A percentile compares a stretch with the other conserved stretches of the same genome.
Evolutionary conservation across 169 alveolate species (phyloP).

Genomic region (Cyclospora cayetanensis): DNA sequence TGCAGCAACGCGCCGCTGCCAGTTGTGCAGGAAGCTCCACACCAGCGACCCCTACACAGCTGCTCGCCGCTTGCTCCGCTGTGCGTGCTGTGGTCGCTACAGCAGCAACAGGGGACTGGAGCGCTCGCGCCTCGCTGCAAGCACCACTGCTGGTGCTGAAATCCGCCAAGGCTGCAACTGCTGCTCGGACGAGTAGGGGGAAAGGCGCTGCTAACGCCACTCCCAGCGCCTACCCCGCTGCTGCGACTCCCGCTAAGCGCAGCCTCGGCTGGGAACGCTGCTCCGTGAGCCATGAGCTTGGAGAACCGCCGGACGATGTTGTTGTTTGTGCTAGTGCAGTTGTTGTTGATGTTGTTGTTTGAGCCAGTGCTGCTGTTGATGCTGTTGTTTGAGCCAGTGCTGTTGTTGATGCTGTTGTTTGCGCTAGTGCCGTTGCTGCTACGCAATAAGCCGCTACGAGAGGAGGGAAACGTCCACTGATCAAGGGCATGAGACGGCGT

Average conservation of each 20-base stretch:
- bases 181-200: constrained; percentile 23
- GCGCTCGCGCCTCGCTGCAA: background rate
- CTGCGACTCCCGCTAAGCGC: background rate
- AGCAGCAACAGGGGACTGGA: constrained; percentile 49
- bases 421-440: constrained; percentile 12
- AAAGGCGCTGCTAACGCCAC: constrained; percentile 42
- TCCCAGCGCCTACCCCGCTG: no score
- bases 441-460: constrained; percentile 53
- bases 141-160: constrained; percentile 33
- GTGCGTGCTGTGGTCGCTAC: constrained; percentile 69
- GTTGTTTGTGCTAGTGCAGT: no score
- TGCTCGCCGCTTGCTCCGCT: constrained; percentile 57
- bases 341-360: no score
- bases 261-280: constrained; percentile 63
- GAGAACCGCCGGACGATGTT: constrained; percentile 64
- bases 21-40: constrained; percentile 17
- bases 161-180: background rate
- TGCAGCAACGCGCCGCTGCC: background rate
- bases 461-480: constrained; percentile 56
- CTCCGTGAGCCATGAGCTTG: constrained; percentile 37
- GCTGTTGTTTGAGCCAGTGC: no score
- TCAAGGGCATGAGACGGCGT: constrained; percentile 51
- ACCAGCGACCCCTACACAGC: constrained; percentile 50
- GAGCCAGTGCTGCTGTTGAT: constrained; percentile 15
- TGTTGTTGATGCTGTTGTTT: no score